phyloP scores from a whole-genome alignment of 148 eudicot species.

The Persicaria maculosa region DNA sequence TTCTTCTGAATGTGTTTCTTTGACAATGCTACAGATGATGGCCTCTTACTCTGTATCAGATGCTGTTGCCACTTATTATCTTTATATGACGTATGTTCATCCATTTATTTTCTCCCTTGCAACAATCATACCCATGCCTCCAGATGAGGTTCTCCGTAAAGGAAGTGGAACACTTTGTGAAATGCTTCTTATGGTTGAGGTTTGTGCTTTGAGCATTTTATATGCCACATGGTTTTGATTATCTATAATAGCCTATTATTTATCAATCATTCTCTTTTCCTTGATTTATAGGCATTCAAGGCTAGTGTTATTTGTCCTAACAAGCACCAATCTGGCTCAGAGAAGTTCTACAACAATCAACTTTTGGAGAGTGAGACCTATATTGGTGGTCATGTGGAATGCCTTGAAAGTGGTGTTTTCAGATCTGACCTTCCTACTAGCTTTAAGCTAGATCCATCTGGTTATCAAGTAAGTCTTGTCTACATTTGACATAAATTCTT shows the following conservation, averaged over 20 bases:
- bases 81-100: conserved; percentile 98
- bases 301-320: conserved; percentile 97
- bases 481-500: background rate
- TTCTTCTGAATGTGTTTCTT: conserved; percentile 19
- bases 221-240: conserved; percentile 8
- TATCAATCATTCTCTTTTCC: conserved; percentile 6
- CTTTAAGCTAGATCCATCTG: conserved; percentile 97
- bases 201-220: conserved; percentile 22
- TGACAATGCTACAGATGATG: conserved; percentile 71
- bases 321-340: conserved; percentile 93
- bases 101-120: conserved; percentile 98
- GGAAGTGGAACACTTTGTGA: conserved; percentile 99
- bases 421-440: conserved; percentile 97
- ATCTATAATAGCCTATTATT: background rate
- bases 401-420: conserved; percentile 99
- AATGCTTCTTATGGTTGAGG: conserved; percentile 99
- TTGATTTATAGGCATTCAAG: conserved; percentile 61
- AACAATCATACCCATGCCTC: conserved; percentile 98
- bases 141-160: conserved; percentile 97
- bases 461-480: conserved; percentile 52
- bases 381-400: conserved; percentile 99
- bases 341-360: conserved; percentile 66
- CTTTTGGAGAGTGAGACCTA: conserved; percentile 98
- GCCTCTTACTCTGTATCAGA: conserved; percentile 99
- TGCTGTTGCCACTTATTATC: conserved; percentile 96